Base-by-base conservation (phyloP, 805 yeast genomes). In the Priceomyces castillae region DNA sequence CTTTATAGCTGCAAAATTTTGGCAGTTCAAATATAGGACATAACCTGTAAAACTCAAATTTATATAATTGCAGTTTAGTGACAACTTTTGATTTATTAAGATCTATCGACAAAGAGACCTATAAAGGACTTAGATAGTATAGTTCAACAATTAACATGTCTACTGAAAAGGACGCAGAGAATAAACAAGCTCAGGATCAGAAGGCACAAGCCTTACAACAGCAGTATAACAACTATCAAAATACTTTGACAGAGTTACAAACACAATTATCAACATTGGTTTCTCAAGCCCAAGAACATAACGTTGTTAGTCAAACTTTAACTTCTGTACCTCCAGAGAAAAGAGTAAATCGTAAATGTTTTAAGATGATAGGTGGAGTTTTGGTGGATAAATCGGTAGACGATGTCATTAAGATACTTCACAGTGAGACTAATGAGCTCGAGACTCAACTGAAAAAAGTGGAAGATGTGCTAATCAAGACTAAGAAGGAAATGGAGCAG, bases 341-440 rank as follows among this genome's bases (percentile, higher is more conserved):
- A 26, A 59, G 74, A 45, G 42, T 53, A 2, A 80, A 76, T 36
- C 78, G 99, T 47, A 82, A 83, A 58, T 89, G 97, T 57, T 90
- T 81, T 67, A 81, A 95, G 56, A 89, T 94, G 97, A 78, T 92
- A 25, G 97, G 97, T 19, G 95, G 96, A 7, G 96, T 90, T 3
- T 73, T 92, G 25, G 86, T 90, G 14, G 95, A 90, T 57, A 83
- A 86, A 51, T 75, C 82, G 3, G 94, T 89, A 3, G 82, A 75
- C n/a, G 89, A 86, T 33, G 94, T 90, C 3, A 64, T 76, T 19
- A 52, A 57, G 46, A 48, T 61, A 15, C 54, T 62, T 38, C 47
- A 52, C 35, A 48, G 45, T 14, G 65, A 61, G 40, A 47, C 58
- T 15, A 58, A 58, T 34, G 47, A 34, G 3, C 54, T 67, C 43